Evolutionary conservation across 441 rosid species (phyloP), one percentile per base, ranked within the genome.

Genomic region (Bocquillonia castaneifolia): DNA sequence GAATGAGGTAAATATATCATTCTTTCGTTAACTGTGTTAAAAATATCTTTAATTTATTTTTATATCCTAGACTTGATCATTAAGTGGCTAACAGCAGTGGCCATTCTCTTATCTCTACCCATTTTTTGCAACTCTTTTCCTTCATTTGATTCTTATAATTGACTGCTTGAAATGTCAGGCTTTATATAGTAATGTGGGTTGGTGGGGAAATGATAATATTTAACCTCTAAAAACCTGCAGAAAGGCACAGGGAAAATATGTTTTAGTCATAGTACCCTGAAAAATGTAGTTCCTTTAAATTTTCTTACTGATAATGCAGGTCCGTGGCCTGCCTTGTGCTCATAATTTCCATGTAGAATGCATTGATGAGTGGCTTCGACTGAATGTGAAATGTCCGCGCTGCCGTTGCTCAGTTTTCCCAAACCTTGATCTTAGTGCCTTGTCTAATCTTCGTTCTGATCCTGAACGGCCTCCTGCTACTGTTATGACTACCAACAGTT

Each of bases 291-390:
- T 56, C 31, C 13, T 0, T 50, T 36, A 3, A 74, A 70, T 63
- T 69, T 72, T 72, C 68, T 71, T 53, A 50, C 62, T 32, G 13
- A 53, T 66, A 25, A 59, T 68, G 78, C 92, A 95, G 99, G 99
- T 95, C 71, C 96, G 98, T 45, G 99, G 98, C 62, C 79, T 95
- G 77, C 99, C 99, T 18, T 92, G 99, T 74, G 97, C 99, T n/a
- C 99, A 95, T 72, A 95, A 95, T 79, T 95, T 95, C 80, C 98
- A 95, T 71, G 96, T 92, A 25, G 98, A 86, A 42, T 92, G 99
- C 78, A 95, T 95, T 50, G 98, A 92, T 5, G 85, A 90, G 82
- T 95, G 99, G 99, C 90, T 95, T 40, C 86, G 97, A 55, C 74
- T 95, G 78, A 95, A 95, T 31, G 93, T 95, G 63, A 95, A 95